phyloP scores from a whole-genome alignment of 257 asterid genomes.

The Sherardia arvensis region DNA sequence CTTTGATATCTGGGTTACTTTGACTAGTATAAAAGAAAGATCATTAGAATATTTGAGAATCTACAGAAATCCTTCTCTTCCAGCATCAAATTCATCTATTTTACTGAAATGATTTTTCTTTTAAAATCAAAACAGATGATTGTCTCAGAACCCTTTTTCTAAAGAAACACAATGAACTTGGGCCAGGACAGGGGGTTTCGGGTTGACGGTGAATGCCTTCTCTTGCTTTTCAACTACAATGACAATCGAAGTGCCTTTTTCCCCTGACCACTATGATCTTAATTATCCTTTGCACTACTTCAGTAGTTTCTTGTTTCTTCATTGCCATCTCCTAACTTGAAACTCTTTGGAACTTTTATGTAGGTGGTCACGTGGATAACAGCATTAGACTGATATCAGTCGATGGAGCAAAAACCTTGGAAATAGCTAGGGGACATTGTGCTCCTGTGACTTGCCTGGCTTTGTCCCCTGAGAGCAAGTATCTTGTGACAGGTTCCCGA shows the following conservation, averaged over 20 bases:
- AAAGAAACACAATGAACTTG: background rate
- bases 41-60: background rate
- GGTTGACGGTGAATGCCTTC: background rate
- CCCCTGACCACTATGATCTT: background rate
- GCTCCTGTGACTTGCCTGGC: slow-evolving; percentile 91
- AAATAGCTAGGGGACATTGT: slow-evolving; percentile 90
- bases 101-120: background rate
- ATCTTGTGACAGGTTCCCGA: slow-evolving; percentile 88
- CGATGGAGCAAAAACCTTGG: slow-evolving; percentile 92
- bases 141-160: background rate
- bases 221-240: background rate
- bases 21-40: background rate
- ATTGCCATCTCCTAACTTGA: background rate
- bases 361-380: slow-evolving; percentile 95
- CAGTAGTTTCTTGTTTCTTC: background rate
- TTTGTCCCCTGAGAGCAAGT: slow-evolving; percentile 70
- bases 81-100: background rate
- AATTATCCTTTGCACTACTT: background rate
- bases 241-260: background rate
- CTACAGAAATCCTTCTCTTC: background rate
- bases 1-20: background rate
- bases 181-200: background rate
- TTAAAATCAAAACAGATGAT: too few relatives aligned
- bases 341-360: slow-evolving; percentile 14
- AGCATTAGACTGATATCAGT: slow-evolving; percentile 79